phyloP scores from a whole-genome alignment of 352 stramenopile genomes.

The Hyaloperonospora brassicae region DNA sequence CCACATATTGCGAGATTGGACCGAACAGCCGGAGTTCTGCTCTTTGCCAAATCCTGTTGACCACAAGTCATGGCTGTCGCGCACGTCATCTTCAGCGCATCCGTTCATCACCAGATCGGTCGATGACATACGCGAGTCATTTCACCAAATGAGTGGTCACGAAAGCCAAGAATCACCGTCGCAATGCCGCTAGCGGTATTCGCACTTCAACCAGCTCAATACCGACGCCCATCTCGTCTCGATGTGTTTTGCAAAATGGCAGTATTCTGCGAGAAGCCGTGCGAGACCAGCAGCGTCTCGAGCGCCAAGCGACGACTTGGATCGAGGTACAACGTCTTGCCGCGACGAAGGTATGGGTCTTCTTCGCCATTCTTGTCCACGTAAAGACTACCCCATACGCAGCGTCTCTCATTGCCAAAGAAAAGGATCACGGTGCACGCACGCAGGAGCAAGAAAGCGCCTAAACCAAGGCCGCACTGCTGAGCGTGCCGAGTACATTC shows the following conservation, averaged over 20 bases:
- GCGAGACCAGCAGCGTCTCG: constrained; percentile 60
- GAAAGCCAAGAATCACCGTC: too few relatives aligned
- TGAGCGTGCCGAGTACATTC: constrained; percentile 74
- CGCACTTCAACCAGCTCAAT: constrained; percentile 30
- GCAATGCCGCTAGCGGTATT: background rate
- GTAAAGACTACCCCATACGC: constrained; percentile 78
- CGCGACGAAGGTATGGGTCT: constrained; percentile 67
- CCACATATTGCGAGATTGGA: too few relatives aligned
- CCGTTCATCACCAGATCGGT: too few relatives aligned
- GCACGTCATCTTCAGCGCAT: too few relatives aligned
- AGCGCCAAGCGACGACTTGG: constrained; percentile 46
- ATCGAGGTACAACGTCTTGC: constrained; percentile 67
- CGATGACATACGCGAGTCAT: too few relatives aligned
- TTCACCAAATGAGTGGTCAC: too few relatives aligned
- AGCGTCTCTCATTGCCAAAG: constrained; percentile 67
- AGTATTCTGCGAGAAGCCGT: constrained; percentile 70
- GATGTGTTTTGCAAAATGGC: constrained; percentile 73
- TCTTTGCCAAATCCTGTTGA: too few relatives aligned
- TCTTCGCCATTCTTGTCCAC: constrained; percentile 84
- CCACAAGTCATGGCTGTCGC: too few relatives aligned
- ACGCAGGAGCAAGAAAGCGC: constrained; percentile 61
- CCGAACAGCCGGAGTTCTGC: too few relatives aligned
- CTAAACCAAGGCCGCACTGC: constrained; percentile 46
- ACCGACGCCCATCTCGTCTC: constrained; percentile 63
- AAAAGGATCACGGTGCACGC: constrained; percentile 82